A percentile compares a stretch with the other conserved stretches of the same genome.
Conservation (phyloP, 805 yeast genomes). For the Babjeviella inositovora region DNA sequence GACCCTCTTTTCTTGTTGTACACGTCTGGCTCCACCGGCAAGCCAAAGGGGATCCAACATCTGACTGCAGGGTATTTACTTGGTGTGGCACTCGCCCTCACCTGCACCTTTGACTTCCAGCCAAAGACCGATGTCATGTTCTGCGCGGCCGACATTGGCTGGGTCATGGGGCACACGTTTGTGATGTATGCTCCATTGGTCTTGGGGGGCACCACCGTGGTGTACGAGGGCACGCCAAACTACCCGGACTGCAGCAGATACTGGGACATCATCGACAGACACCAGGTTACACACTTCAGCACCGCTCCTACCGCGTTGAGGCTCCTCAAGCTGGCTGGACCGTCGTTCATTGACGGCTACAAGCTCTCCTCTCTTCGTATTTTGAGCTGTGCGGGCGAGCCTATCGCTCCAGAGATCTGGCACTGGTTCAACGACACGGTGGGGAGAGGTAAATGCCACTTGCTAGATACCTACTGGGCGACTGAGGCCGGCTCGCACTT, state of each 20-base stretch:
- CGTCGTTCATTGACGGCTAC: slow-evolving; percentile 61
- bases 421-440: slow-evolving; percentile 92
- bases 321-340: slow-evolving; percentile 77
- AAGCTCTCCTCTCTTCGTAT: slow-evolving; percentile 81
- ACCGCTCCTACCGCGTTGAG: slow-evolving; percentile 99
- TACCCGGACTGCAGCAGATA: slow-evolving; percentile 26
- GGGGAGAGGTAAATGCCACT: slow-evolving; percentile 80
- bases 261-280: slow-evolving; percentile 41
- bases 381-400: slow-evolving; percentile 96
- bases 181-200: slow-evolving; percentile 27
- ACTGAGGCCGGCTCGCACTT: slow-evolving; percentile 95
- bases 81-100: slow-evolving; percentile 24
- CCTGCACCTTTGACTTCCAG: slow-evolving; percentile 26
- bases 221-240: slow-evolving; percentile 31
- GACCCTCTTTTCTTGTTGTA: slow-evolving; percentile 30
- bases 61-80: slow-evolving; percentile 27
- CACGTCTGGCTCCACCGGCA: slow-evolving; percentile 38
- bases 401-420: slow-evolving; percentile 96
- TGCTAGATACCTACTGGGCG: slow-evolving; percentile 97
- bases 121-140: slow-evolving; percentile 20
- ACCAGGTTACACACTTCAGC: slow-evolving; percentile 89
- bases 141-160: slow-evolving; percentile 30
- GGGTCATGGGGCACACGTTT: slow-evolving; percentile 32
- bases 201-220: slow-evolving; percentile 24
- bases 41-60: slow-evolving; percentile 34